Evolutionary conservation across 495 filamentous ascomycete species (phyloP).

Genomic region (Schizothecium vesticola): DNA sequence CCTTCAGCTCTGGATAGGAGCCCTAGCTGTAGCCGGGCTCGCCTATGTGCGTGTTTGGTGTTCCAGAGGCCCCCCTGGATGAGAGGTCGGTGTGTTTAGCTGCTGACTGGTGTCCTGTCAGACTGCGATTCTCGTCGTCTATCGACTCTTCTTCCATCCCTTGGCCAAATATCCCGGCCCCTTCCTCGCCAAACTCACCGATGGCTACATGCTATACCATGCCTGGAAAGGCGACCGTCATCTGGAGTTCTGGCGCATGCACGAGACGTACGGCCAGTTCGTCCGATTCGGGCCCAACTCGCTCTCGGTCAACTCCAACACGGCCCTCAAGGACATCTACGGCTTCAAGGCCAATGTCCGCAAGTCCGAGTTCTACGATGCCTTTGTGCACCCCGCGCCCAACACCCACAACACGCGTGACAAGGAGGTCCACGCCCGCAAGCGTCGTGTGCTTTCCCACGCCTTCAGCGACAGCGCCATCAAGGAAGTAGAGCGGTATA

Average conservation of each 20-base stretch:
- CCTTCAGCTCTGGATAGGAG: slow-evolving; percentile 29
- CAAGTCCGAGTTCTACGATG: slow-evolving; percentile 61
- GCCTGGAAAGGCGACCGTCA: slow-evolving; percentile 56
- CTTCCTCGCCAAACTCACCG: slow-evolving; percentile 51
- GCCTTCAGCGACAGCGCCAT: slow-evolving; percentile 57
- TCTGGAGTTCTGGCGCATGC: slow-evolving; percentile 51
- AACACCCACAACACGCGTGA: slow-evolving; percentile 59
- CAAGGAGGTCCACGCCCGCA: slow-evolving; percentile 55
- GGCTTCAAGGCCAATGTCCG: slow-evolving; percentile 55
- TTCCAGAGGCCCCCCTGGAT: not conserved
- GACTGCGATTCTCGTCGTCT: slow-evolving; percentile 36
- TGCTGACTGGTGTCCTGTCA: slow-evolving; percentile 2
- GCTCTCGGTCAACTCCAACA: slow-evolving; percentile 53
- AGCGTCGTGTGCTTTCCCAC: slow-evolving; percentile 58
- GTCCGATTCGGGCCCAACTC: slow-evolving; percentile 59
- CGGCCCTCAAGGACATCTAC: slow-evolving; percentile 57
- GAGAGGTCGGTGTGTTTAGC: not conserved
- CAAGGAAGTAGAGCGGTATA: slow-evolving; percentile 53
- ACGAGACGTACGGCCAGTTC: slow-evolving; percentile 53
- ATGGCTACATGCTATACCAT: slow-evolving; percentile 52
- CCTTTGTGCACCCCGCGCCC: slow-evolving; percentile 53
- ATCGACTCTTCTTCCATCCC: slow-evolving; percentile 57
- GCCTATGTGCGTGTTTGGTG: slow-evolving; percentile 21
- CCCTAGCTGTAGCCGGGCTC: slow-evolving; percentile 11
- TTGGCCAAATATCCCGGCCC: slow-evolving; percentile 64